These are phyloP conservation scores for Ophiosphaerella narmari DNA, from an alignment of 2,329 filamentous ascomycete genomes.

Conservation along the genomic window DNA sequence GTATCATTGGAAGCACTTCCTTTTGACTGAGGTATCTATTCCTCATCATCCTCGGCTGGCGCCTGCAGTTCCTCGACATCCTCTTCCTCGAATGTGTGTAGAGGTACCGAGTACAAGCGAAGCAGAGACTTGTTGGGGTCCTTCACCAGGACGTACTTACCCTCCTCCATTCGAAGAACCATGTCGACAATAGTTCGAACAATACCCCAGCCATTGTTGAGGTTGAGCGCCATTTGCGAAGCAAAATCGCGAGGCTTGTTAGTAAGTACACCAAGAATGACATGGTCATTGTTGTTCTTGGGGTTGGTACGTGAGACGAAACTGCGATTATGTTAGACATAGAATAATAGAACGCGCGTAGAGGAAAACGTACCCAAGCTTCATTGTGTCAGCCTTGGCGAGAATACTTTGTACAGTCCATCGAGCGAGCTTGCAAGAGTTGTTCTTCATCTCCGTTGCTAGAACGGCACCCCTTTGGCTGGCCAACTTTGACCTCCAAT, in stretches of 20 bases:
- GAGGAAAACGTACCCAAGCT: slow-evolving; percentile 74
- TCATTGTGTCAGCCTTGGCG: slow-evolving; percentile 97
- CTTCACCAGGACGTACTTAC: slow-evolving; percentile 79
- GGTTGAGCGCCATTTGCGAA: slow-evolving; percentile 94
- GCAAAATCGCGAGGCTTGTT: slow-evolving; percentile 99
- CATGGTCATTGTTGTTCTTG: slow-evolving; percentile 89
- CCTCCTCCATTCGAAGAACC: slow-evolving; percentile 76
- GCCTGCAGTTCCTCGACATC: slow-evolving; percentile 72
- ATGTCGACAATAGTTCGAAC: slow-evolving; percentile 98
- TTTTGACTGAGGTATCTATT: slow-evolving; percentile 42
- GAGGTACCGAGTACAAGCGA: slow-evolving; percentile 87
- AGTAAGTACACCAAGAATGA: slow-evolving; percentile 91
- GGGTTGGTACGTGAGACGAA: slow-evolving; percentile 96
- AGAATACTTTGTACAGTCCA: slow-evolving; percentile 98
- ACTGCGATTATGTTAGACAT: slow-evolving; percentile 52
- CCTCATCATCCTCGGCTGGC: slow-evolving; percentile 60
- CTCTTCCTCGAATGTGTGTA: slow-evolving; percentile 87
- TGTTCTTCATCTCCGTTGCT: slow-evolving; percentile 99
- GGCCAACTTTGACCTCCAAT: slow-evolving; percentile 95
- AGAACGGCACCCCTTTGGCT: slow-evolving; percentile 96
- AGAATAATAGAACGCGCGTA: neutral
- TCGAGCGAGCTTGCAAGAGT: slow-evolving; percentile 95
- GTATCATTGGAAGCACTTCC: slow-evolving; percentile 20
- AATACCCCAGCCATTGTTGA: slow-evolving; percentile 98
- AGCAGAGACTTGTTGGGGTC: slow-evolving; percentile 98